Evolutionary conservation across 176 grass and related monocot genomes (phyloP), one percentile per base, ranked within the genome.

Genomic region (Oryza australiensis): DNA sequence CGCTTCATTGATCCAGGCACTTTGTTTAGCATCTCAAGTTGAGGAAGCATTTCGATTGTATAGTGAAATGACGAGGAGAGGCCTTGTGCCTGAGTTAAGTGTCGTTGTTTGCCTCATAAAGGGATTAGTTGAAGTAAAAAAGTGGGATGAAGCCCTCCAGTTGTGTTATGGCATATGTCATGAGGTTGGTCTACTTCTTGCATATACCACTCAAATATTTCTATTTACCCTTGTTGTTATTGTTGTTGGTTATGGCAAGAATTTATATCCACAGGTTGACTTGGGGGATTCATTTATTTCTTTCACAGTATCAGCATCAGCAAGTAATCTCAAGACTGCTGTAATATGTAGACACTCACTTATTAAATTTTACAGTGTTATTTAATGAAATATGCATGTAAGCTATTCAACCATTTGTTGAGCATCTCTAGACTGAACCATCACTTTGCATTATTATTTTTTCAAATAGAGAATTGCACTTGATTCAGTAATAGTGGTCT

Each of bases 91-190:
- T 80, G 93, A 99, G 37, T 65, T 99, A 77, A 73, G 73, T 49
- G 43, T 85, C 55, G 90, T 99, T 80, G 80, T 95, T 93, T 93
- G 83, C 76, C 85, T 95, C 57, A 64, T 99, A 80, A 99, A 92
- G 82, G 91, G 87, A 63, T 83, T 99, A 62, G 33, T 94, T 57
- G 76, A 59, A 79, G 77, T 85, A 43, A 80, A 99, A 76, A 94
- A 83, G 87, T 99, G 87, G 85, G 80, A 93, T 82, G 96, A 99
- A 82, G 96, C 89, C 66, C 82, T 99, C 64, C 80, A 95, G 80
- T 88, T 99, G 82, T 84, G 89, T 74, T 95, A 92, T 80, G 76
- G 82, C 79, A 82, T 91, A 85, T 95, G 85, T 73, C 79, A 89
- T 59, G 90, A 88, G 91, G 96, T 99, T 66, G 86, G 89, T 91